phyloP scores from a whole-genome alignment of 345 rosid species.

The Lepidium didymum region DNA sequence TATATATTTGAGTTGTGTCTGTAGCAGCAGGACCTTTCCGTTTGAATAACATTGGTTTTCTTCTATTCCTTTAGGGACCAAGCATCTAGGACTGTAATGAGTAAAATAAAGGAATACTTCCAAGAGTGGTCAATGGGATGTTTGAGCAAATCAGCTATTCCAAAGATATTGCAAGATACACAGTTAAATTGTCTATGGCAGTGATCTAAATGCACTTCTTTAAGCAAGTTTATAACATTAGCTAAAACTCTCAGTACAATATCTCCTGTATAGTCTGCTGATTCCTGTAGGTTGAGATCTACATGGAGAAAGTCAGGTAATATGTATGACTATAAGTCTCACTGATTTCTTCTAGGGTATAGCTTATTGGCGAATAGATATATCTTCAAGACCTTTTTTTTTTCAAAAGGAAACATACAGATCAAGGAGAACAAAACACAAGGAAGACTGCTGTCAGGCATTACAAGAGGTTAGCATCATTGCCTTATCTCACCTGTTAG shows the following conservation, averaged over 20 bases:
- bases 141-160: constrained; percentile 46
- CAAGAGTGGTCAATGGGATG: constrained; percentile 62
- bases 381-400: constrained; percentile 52
- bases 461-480: constrained; percentile 50
- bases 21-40: background rate
- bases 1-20: background rate
- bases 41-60: background rate
- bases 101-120: constrained; percentile 62
- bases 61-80: constrained; percentile 48
- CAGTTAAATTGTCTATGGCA: constrained; percentile 81
- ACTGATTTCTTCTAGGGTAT: background rate
- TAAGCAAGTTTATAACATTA: background rate
- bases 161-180: constrained; percentile 36
- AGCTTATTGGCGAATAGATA: background rate
- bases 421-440: constrained; percentile 73
- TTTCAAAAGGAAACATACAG: constrained; percentile 72
- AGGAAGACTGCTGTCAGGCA: constrained; percentile 62
- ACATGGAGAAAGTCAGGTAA: constrained; percentile 94
- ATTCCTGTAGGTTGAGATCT: constrained; percentile 67
- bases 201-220: constrained; percentile 3
- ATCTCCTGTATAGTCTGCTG: background rate
- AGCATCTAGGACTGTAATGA: constrained; percentile 47
- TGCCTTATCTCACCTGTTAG: background rate
- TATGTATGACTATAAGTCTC: background rate
- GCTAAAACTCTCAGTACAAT: background rate